Evolutionary conservation across 768 basidiomycete species (phyloP).

Genomic region (Agaricus blazei): DNA sequence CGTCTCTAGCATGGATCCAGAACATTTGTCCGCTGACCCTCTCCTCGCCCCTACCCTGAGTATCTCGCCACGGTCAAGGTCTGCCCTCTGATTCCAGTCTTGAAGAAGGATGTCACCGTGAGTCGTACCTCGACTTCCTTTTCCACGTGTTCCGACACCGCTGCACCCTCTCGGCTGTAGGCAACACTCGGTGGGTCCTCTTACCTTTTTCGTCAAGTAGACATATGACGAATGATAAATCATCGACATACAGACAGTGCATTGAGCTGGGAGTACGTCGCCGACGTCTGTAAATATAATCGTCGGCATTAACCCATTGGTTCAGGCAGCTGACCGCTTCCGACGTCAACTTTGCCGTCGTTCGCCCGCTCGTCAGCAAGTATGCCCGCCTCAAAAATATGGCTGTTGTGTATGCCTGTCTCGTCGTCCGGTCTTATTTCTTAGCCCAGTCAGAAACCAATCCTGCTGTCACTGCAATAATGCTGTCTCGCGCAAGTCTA

Average conservation of each 20-base stretch:
- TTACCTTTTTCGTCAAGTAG: slow-evolving; percentile 6
- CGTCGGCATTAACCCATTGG: neutral
- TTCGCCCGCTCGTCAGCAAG: slow-evolving; percentile 72
- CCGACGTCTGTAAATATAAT: neutral
- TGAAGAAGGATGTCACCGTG: slow-evolving; percentile 69
- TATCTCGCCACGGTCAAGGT: slow-evolving; percentile 61
- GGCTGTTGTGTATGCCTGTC: slow-evolving; percentile 69
- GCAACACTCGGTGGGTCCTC: slow-evolving; percentile 37
- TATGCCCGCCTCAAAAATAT: slow-evolving; percentile 76
- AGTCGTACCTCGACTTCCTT: slow-evolving; percentile 18
- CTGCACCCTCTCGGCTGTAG: slow-evolving; percentile 22
- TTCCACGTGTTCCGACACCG: neutral
- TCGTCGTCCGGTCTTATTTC: slow-evolving; percentile 78
- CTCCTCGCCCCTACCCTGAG: slow-evolving; percentile 53
- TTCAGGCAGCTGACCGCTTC: slow-evolving; percentile 75
- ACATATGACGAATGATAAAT: slow-evolving; percentile 11
- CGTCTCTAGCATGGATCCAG: slow-evolving; percentile 32
- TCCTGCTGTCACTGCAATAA: slow-evolving; percentile 73
- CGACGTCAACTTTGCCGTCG: slow-evolving; percentile 76
- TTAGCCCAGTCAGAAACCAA: slow-evolving; percentile 62
- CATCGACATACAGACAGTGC: slow-evolving; percentile 47
- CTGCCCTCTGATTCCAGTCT: slow-evolving; percentile 72
- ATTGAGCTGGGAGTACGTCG: slow-evolving; percentile 73
- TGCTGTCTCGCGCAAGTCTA: slow-evolving; percentile 60
- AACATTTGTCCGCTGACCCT: slow-evolving; percentile 26